Percentiles rank a stretch among this genome's conserved stretches.
phyloP scores from a whole-genome alignment of 1,284 basidiomycete species.

The Apiotrichum mycotoxinovorans region DNA sequence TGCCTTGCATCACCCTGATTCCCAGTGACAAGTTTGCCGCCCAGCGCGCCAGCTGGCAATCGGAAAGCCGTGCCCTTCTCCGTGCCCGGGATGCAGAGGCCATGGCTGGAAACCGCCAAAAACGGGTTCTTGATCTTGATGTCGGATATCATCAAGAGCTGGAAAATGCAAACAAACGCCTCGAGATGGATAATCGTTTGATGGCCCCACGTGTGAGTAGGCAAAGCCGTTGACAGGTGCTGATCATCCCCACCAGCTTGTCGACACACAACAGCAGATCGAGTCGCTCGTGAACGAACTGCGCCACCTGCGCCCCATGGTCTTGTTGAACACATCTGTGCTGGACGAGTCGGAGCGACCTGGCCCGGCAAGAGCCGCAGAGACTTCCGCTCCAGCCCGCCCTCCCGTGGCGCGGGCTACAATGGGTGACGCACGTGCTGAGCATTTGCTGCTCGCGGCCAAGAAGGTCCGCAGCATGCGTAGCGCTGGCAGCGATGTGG shows the following conservation, averaged over 20 bases:
- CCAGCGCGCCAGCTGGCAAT: slow-evolving; percentile 39
- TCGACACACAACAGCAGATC: slow-evolving; percentile 46
- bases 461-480: slow-evolving; percentile 42
- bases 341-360: slow-evolving; percentile 1
- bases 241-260: slow-evolving; percentile 30
- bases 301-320: slow-evolving; percentile 43
- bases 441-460: slow-evolving; percentile 47
- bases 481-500: slow-evolving; percentile 25
- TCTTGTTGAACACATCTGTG: slow-evolving; percentile 29
- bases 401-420: slow-evolving; percentile 15
- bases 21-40: slow-evolving; percentile 34
- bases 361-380: neutral
- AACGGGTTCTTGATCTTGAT: slow-evolving; percentile 39
- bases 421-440: slow-evolving; percentile 47
- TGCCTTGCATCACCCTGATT: neutral
- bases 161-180: slow-evolving; percentile 45
- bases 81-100: slow-evolving; percentile 32
- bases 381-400: neutral
- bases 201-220: slow-evolving; percentile 46
- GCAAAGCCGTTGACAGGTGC: neutral
- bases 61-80: slow-evolving; percentile 36
- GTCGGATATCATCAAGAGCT: slow-evolving; percentile 49
- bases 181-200: slow-evolving; percentile 49
- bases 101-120: slow-evolving; percentile 30
- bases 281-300: slow-evolving; percentile 48